These are phyloP conservation scores for Cicer yamashitae DNA, from an alignment of 306 rosid genomes.

Conservation along the genomic window DNA sequence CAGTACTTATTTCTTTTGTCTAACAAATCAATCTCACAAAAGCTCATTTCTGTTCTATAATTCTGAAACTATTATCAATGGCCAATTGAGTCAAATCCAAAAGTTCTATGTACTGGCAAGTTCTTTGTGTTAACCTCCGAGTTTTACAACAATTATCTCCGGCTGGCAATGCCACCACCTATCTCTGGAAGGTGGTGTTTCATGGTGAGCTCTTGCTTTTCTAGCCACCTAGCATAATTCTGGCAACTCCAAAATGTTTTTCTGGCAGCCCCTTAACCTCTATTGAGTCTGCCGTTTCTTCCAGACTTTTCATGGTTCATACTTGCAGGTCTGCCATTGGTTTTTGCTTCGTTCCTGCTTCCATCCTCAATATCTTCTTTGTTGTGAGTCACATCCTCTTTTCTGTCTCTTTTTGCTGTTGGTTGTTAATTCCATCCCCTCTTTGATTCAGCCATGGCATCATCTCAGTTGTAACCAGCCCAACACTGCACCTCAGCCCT, in stretches of 20 bases:
- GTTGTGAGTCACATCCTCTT: not conserved
- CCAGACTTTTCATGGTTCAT: no score
- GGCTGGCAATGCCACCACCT: not conserved
- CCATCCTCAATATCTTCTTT: not conserved
- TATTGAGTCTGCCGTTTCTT: no score
- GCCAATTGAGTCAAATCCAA: not conserved
- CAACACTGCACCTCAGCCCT: not conserved
- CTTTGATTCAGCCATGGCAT: conserved; percentile 4
- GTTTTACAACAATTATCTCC: not conserved
- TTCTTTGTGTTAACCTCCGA: not conserved
- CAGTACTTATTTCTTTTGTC: not conserved
- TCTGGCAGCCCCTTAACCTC: not conserved
- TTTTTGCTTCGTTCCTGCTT: not conserved
- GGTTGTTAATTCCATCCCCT: not conserved
- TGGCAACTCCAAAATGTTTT: not conserved
- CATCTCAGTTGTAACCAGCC: not conserved
- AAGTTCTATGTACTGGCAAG: not conserved
- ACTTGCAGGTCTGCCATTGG: not conserved
- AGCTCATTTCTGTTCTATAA: not conserved
- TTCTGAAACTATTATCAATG: not conserved
- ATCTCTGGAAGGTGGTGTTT: not conserved
- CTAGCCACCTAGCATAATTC: not conserved
- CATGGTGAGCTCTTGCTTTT: not conserved
- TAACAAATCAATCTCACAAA: not conserved
- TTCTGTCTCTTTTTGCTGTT: conserved; percentile 11